A percentile compares a stretch with the other conserved stretches of the same genome.
Evolutionary conservation across 2,329 filamentous ascomycete genomes (phyloP).

Genomic region (Botrytis fabae): DNA sequence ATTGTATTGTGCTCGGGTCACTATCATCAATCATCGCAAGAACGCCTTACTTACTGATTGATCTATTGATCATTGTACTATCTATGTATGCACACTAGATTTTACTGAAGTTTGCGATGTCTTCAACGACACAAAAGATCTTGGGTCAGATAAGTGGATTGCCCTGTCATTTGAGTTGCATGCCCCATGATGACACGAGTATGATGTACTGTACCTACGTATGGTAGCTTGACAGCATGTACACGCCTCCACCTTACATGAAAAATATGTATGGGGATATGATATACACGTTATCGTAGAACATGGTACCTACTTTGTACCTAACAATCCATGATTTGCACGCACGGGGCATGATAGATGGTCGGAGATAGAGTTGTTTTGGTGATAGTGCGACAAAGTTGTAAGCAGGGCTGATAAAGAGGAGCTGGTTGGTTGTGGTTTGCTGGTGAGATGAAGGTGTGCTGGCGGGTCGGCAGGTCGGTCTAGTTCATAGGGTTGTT

Average conservation of each 20-base stretch:
- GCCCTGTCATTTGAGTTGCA: neutral
- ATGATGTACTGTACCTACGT: slow-evolving; percentile 11
- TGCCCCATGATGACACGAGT: neutral
- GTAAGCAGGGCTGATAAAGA: slow-evolving; percentile 21
- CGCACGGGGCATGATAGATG: slow-evolving; percentile 10
- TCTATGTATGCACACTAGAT: slow-evolving; percentile 6
- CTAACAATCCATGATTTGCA: slow-evolving; percentile 5
- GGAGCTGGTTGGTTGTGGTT: slow-evolving; percentile 21
- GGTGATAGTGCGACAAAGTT: slow-evolving; percentile 5
- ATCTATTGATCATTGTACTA: slow-evolving; percentile 16
- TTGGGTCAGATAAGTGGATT: neutral
- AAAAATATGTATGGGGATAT: neutral
- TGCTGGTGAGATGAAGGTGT: slow-evolving; percentile 4
- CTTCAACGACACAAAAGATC: neutral
- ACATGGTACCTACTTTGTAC: slow-evolving; percentile 4
- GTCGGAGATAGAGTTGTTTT: neutral
- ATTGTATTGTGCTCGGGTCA: neutral
- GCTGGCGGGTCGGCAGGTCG: slow-evolving; percentile 20
- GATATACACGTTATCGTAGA: slow-evolving; percentile 8
- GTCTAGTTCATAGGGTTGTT: slow-evolving; percentile 10
- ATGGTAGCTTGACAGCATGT: neutral
- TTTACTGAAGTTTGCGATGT: neutral
- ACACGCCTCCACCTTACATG: slow-evolving; percentile 11
- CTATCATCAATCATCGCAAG: neutral
- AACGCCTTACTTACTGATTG: neutral